Conservation (phyloP, 371 early-diverging fungal species). For the Circinella umbellata region DNA sequence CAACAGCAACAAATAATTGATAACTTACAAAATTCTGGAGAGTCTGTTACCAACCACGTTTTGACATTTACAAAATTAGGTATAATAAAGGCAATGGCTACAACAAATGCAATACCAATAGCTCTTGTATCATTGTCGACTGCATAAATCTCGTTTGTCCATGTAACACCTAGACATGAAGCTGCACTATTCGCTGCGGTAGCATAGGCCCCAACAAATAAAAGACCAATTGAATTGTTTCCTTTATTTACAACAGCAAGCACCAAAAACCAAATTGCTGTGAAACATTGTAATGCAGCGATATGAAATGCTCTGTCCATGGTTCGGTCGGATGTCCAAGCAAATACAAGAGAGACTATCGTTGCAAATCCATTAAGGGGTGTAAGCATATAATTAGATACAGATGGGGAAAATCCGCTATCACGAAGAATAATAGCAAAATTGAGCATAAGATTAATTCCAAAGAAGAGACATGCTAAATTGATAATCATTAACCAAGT, state of each 20-base stretch:
- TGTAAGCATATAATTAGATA: constrained; percentile 49
- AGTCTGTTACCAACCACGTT: constrained; percentile 21
- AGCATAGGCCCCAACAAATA: not conserved
- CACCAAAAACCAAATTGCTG: constrained; percentile 22
- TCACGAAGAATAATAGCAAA: constrained; percentile 43
- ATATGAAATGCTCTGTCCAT: constrained; percentile 19
- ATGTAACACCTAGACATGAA: not conserved
- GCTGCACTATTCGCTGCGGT: too few relatives aligned
- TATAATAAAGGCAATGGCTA: constrained; percentile 40
- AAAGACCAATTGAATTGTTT: constrained; percentile 5
- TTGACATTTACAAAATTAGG: constrained; percentile 47
- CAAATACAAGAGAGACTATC: constrained; percentile 17
- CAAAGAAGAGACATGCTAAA: constrained; percentile 44
- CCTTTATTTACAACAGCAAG: constrained; percentile 19
- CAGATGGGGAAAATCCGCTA: constrained; percentile 34
- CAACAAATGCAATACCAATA: constrained; percentile 45
- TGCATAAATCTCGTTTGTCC: not conserved
- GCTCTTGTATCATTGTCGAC: constrained; percentile 28
- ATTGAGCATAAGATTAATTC: constrained; percentile 40
- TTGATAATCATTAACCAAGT: constrained; percentile 32
- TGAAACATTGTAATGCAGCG: constrained; percentile 15
- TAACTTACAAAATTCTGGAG: too few relatives aligned
- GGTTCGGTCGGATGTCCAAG: constrained; percentile 20
- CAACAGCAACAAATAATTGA: too few relatives aligned
- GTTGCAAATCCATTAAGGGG: constrained; percentile 40